Evolutionary conservation across 179 eudicot species (phyloP).

Genomic region (Corrigiola litoralis): DNA sequence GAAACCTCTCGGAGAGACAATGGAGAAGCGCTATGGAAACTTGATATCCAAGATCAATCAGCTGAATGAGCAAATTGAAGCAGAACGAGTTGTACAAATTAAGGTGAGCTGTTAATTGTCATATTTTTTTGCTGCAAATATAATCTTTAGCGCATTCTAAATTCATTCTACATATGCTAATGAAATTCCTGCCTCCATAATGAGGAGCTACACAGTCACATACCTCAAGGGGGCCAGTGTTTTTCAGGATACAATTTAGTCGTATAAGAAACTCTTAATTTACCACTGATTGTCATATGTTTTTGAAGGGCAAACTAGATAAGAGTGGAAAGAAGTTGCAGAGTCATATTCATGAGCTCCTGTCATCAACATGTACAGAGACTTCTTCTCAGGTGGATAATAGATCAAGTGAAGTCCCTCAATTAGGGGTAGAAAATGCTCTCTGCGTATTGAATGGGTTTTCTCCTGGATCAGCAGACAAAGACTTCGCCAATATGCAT

Average conservation of each 20-base stretch:
- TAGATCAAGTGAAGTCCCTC: conserved; percentile 34
- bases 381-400: conserved; percentile 17
- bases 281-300: conserved; percentile 13
- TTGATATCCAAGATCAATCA: conserved; percentile 42
- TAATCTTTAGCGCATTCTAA: background rate
- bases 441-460: conserved; percentile 39
- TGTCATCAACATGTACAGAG: conserved; percentile 20
- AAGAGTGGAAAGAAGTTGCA: conserved; percentile 46
- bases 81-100: conserved; percentile 46
- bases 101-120: conserved; percentile 37
- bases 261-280: conserved; percentile 3
- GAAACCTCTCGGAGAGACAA: conserved; percentile 29
- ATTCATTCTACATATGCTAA: background rate
- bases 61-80: conserved; percentile 64
- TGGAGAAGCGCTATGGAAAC: conserved; percentile 35
- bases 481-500: conserved; percentile 35
- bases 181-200: background rate
- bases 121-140: background rate
- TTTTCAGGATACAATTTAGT: background rate
- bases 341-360: conserved; percentile 39
- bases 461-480: conserved; percentile 45
- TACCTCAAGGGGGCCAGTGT: background rate
- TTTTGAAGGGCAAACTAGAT: conserved; percentile 62
- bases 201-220: background rate
- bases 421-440: conserved; percentile 46